These are phyloP conservation scores for Tulasnella sp. DNA, from an alignment of 768 basidiomycete genomes.

Conservation along the genomic window DNA sequence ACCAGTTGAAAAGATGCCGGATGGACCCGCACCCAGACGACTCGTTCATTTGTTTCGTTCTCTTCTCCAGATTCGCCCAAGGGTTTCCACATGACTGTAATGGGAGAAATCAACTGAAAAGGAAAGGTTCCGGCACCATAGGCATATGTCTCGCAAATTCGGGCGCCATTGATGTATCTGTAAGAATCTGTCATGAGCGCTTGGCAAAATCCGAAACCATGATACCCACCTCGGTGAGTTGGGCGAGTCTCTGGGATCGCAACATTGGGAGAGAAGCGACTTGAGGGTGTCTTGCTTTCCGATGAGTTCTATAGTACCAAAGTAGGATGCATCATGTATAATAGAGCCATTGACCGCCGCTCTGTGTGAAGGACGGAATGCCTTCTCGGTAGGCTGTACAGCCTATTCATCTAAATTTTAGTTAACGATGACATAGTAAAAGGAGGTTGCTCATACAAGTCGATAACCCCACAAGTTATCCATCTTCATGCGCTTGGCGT, in stretches of 20 bases:
- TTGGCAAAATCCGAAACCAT: too few species aligned
- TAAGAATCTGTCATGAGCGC: background rate
- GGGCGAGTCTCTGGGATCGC: constrained; percentile 51
- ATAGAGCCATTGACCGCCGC: constrained; percentile 77
- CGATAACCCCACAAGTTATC: constrained; percentile 83
- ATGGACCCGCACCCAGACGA: constrained; percentile 68
- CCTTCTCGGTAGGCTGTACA: constrained; percentile 76
- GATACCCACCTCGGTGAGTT: constrained; percentile 42
- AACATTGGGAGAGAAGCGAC: constrained; percentile 38
- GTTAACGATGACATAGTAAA: background rate
- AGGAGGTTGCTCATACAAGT: constrained; percentile 44
- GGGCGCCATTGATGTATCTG: constrained; percentile 55
- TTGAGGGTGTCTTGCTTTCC: constrained; percentile 48
- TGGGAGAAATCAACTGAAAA: constrained; percentile 52
- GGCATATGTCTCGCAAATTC: constrained; percentile 50
- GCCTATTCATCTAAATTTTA: constrained; percentile 36
- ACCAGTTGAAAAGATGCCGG: constrained; percentile 54
- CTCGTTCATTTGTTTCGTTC: constrained; percentile 23
- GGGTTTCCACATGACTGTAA: constrained; percentile 63
- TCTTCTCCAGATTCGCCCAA: background rate
- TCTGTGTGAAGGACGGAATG: constrained; percentile 82
- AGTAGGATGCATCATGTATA: constrained; percentile 83
- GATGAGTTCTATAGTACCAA: constrained; percentile 56
- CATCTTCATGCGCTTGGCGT: constrained; percentile 95
- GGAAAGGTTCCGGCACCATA: constrained; percentile 58